Evolutionary conservation across 768 basidiomycete species (phyloP).

Genomic region (Leccinum longicurvipes): DNA sequence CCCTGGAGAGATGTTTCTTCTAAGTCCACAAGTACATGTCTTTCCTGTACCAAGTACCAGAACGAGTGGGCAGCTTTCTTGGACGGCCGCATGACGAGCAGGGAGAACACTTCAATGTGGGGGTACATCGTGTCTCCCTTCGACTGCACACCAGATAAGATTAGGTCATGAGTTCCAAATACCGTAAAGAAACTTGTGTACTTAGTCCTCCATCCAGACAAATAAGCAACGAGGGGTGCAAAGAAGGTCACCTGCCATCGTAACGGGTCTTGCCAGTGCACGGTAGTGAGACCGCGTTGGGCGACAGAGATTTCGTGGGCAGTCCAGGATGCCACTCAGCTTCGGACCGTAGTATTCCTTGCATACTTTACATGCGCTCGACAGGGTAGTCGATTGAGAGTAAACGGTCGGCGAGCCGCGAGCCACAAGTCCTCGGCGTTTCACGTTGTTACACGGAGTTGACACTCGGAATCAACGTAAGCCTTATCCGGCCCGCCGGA

Average conservation of each 20-base stretch:
- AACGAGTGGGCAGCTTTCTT: background rate
- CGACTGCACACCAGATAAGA: background rate
- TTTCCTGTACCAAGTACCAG: background rate
- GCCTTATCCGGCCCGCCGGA: background rate
- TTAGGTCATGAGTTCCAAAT: background rate
- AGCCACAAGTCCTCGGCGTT: no score
- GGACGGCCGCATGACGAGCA: background rate
- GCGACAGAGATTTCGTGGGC: background rate
- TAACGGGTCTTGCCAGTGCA: background rate
- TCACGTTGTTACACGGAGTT: no score
- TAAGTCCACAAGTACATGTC: constrained; percentile 32
- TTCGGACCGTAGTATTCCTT: background rate
- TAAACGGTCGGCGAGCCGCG: no score
- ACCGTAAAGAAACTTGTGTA: background rate
- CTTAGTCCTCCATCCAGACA: background rate
- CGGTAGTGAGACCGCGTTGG: background rate
- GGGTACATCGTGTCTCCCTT: background rate
- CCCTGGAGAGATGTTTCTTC: no score
- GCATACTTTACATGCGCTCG: background rate
- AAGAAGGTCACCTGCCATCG: no score
- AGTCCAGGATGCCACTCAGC: background rate
- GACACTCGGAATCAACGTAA: no score
- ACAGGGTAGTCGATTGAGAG: background rate
- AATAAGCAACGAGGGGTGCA: background rate
- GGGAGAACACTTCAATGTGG: background rate